phyloP scores from a whole-genome alignment of 1,284 basidiomycete species.

The Tranzscheliella williamsii region DNA sequence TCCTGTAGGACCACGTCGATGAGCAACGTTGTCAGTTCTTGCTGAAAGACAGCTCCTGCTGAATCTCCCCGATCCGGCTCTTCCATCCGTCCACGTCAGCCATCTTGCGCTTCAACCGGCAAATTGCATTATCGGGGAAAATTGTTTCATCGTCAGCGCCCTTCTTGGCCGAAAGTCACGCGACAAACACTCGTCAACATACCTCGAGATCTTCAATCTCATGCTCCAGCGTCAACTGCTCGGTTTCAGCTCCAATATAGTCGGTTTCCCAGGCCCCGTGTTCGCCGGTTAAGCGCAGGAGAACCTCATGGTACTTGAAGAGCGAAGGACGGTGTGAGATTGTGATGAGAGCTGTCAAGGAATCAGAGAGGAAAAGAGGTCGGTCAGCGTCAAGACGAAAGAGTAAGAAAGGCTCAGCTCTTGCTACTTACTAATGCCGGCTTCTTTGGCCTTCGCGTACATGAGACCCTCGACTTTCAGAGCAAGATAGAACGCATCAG shows the following conservation, averaged over 20 bases:
- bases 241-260: conserved; percentile 72
- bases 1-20: no score
- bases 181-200: not conserved
- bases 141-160: not conserved
- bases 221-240: conserved; percentile 69
- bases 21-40: conserved; percentile 13
- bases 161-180: not conserved
- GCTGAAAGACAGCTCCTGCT: conserved; percentile 61
- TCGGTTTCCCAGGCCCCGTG: conserved; percentile 74
- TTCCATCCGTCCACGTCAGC: conserved; percentile 62
- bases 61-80: conserved; percentile 60
- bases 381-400: no score
- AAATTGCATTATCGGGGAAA: not conserved
- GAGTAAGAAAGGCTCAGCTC: not conserved
- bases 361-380: not conserved
- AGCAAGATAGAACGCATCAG: no score
- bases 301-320: conserved; percentile 73
- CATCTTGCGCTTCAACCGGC: conserved; percentile 45
- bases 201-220: conserved; percentile 61
- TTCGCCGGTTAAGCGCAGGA: conserved; percentile 73
- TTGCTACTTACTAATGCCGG: conserved; percentile 71
- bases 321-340: conserved; percentile 69
- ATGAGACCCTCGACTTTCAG: conserved; percentile 85
- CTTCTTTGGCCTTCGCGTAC: conserved; percentile 90
- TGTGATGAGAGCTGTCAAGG: conserved; percentile 72